These are phyloP conservation scores for Orbilia quercus DNA, from an alignment of 2,329 filamentous ascomycete species.

Conservation along the genomic window DNA sequence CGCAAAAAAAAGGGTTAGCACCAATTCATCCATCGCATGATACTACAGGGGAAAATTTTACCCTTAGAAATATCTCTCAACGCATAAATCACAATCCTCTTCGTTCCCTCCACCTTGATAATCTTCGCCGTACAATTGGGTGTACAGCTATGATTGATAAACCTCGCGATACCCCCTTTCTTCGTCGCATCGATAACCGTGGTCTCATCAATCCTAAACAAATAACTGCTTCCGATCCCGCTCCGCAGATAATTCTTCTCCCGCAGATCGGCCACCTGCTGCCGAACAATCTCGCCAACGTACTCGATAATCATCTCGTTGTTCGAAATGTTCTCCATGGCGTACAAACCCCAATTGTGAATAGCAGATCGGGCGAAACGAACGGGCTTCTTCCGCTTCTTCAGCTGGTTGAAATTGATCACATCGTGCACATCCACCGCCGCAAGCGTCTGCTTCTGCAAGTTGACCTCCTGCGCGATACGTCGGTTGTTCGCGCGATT, in stretches of 20 bases:
- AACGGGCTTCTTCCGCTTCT: slow-evolving; percentile 99
- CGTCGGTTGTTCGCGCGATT: slow-evolving; percentile 96
- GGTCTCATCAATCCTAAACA: slow-evolving; percentile 98
- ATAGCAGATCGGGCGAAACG: slow-evolving; percentile 98
- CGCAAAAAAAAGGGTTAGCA: slow-evolving; percentile 57
- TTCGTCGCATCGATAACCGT: slow-evolving; percentile 98
- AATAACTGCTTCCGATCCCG: slow-evolving; percentile 94
- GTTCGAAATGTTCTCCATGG: slow-evolving; percentile 94
- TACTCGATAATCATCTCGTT: slow-evolving; percentile 99
- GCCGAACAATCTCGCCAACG: slow-evolving; percentile 94
- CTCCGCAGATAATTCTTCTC: slow-evolving; percentile 93
- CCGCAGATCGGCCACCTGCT: slow-evolving; percentile 96
- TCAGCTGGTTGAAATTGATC: slow-evolving; percentile 97
- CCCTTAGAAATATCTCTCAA: slow-evolving; percentile 93
- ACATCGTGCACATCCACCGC: slow-evolving; percentile 82
- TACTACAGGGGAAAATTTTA: slow-evolving; percentile 68
- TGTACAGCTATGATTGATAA: slow-evolving; percentile 98
- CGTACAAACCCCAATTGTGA: slow-evolving; percentile 98
- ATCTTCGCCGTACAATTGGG: slow-evolving; percentile 99
- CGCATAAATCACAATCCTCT: slow-evolving; percentile 98
- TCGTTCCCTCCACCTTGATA: slow-evolving; percentile 97
- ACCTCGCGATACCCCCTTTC: slow-evolving; percentile 95
- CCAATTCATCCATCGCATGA: not conserved
- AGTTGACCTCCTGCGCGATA: slow-evolving; percentile 91
- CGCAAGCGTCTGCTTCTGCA: slow-evolving; percentile 86